These are phyloP conservation scores for Macadamia tetraphylla DNA, from an alignment of 164 flowering plant genomes.

Conservation along the genomic window DNA sequence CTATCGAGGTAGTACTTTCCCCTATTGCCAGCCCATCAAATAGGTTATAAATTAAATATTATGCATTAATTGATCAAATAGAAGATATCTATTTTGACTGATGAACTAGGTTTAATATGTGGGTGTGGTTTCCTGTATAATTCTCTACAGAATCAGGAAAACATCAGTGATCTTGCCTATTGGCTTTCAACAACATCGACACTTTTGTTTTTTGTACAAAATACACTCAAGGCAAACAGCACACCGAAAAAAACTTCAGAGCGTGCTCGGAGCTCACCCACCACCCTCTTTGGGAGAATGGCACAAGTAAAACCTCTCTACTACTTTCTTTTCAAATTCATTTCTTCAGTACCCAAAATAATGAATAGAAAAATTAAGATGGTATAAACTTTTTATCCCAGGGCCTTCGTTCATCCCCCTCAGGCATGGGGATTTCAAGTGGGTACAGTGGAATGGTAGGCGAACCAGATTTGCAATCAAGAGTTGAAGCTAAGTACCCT, in stretches of 20 bases:
- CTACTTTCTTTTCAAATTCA: not conserved
- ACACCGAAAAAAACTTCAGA: conserved; percentile 22
- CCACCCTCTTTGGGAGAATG: conserved; percentile 68
- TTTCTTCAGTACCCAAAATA: not conserved
- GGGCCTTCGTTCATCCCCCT: conserved; percentile 58
- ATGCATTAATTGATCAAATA: not conserved
- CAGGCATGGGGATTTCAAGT: conserved; percentile 50
- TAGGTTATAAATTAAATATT: not conserved
- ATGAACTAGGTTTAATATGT: not conserved
- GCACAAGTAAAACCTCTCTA: conserved; percentile 41
- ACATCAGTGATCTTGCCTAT: conserved; percentile 44
- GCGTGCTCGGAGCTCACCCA: conserved; percentile 42
- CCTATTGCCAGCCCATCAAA: not conserved
- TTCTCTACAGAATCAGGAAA: conserved; percentile 37
- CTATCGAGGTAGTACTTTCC: conserved; percentile 45
- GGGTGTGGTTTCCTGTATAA: conserved; percentile 8
- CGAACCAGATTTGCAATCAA: conserved; percentile 40
- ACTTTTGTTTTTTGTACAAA: conserved; percentile 63
- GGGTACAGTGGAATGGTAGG: conserved; percentile 84
- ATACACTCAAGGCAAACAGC: conserved; percentile 61
- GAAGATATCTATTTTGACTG: not conserved
- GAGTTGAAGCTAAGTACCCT: conserved; percentile 85
- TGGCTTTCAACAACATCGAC: conserved; percentile 85
- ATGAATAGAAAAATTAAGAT: not conserved
- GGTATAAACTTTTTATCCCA: conserved; percentile 17